Evolutionary conservation across 192 early-diverging fungal species (phyloP), one percentile per base, ranked within the genome.

Genomic region (Mortierella hygrophila): DNA sequence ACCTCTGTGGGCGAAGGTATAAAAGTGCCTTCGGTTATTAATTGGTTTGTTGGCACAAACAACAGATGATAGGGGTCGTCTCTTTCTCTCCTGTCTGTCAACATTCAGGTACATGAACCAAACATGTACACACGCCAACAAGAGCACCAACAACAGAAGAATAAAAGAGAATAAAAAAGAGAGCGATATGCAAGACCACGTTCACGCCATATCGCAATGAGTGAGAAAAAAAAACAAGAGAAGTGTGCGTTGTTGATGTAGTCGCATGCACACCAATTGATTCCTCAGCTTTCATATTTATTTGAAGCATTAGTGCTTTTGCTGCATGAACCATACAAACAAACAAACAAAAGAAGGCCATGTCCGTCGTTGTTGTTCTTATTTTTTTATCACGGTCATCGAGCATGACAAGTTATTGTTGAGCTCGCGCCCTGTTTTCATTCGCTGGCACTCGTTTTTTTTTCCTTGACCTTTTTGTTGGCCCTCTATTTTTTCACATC

Each of bases 371-470:
- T 55, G 54, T 55, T 21, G 20, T 20, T 55, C 0, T 3, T 65
- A 11, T 11, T 65, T 26, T 63, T 26, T 65, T 65, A 65, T 60
- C 55, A 1, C 15, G 60, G 26, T 65, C 60, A 65, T 65, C 26
- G 60, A 65, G 60, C 60, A 65, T 65, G 60, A 65, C 60, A 65
- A 65, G 29, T 10, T 29, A 23, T 29, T 13, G 26, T 32, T 9
- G 3, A 60, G 9, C 21, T 2, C 60, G 60, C 60, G 60, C 60
- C 60, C 60, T 65, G 9, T n/a, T 32, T 65, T 65, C 60, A 65
- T 65, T 65, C 60, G 60, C 60, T 65, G 55, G 26, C 60, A 65
- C 60, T 65, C 60, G 60, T 65, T 65, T 65, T 65, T 65, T 65
- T 65, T 65, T 65, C 60, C 9, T 65, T 10, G 2, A 9, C 21